phyloP scores from a whole-genome alignment of 495 filamentous ascomycete species.

The Penicillium atrosanguineum region DNA sequence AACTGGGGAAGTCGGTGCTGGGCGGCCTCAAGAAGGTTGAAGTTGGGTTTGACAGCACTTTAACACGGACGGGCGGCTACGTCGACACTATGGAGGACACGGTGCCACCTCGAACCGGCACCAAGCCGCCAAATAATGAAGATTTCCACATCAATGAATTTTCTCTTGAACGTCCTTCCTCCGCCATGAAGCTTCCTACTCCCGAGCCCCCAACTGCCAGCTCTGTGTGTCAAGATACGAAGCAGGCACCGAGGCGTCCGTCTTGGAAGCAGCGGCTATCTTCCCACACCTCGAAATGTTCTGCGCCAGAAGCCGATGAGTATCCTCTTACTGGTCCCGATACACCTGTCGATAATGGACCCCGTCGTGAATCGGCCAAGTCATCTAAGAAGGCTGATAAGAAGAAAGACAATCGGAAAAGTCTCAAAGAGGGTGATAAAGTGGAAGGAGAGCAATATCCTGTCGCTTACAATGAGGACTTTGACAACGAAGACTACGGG shows the following conservation, averaged over 20 bases:
- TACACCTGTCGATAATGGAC: slow-evolving; percentile 19
- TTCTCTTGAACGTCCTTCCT: neutral
- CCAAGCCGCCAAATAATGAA: neutral
- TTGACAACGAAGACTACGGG: slow-evolving; percentile 58
- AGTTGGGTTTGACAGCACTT: slow-evolving; percentile 38
- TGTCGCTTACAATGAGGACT: slow-evolving; percentile 63
- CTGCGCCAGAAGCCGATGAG: slow-evolving; percentile 32
- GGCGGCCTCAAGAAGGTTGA: slow-evolving; percentile 51
- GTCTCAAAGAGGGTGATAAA: slow-evolving; percentile 37
- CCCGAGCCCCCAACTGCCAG: slow-evolving; percentile 1
- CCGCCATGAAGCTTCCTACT: neutral
- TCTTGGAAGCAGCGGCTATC: slow-evolving; percentile 46
- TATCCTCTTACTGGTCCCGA: slow-evolving; percentile 39
- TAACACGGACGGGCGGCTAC: slow-evolving; percentile 58
- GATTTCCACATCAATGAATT: slow-evolving; percentile 1
- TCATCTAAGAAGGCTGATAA: slow-evolving; percentile 14
- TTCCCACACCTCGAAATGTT: slow-evolving; percentile 27
- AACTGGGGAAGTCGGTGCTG: slow-evolving; percentile 52
- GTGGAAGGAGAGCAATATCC: slow-evolving; percentile 61
- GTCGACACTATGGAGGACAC: slow-evolving; percentile 15
- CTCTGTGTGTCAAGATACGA: slow-evolving; percentile 6
- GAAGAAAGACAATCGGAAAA: slow-evolving; percentile 9
- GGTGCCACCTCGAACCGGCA: slow-evolving; percentile 2
- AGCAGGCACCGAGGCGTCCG: slow-evolving; percentile 32
- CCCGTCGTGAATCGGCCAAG: slow-evolving; percentile 17